A percentile compares a stretch with the other conserved stretches of the same genome.
Evolutionary conservation across 345 rosid genomes (phyloP).

Genomic region (Salix dunnii): DNA sequence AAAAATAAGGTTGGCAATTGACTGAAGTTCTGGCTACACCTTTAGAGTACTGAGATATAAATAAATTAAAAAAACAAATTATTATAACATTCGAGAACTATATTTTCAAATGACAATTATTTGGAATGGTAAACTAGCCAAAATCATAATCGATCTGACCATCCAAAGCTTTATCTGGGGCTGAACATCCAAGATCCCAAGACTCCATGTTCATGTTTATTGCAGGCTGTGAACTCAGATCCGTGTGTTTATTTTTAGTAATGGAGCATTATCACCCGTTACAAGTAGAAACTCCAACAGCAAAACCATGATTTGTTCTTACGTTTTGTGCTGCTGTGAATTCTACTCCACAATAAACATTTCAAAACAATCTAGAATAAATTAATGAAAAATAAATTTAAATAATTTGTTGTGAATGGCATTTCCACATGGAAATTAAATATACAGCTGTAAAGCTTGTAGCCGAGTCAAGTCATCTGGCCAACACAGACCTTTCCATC

Average conservation of each 20-base stretch:
- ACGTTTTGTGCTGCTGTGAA: too few species aligned
- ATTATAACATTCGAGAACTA: too few species aligned
- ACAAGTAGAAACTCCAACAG: too few species aligned
- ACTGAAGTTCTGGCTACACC: too few species aligned
- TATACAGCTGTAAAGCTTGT: neutral
- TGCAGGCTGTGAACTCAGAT: neutral
- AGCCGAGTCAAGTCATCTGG: neutral
- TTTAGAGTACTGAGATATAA: too few species aligned
- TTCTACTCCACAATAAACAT: neutral
- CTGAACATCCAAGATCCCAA: neutral
- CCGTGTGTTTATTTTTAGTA: too few species aligned
- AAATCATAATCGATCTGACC: neutral
- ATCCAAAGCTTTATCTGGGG: neutral
- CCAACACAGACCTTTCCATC: neutral
- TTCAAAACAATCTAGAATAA: neutral
- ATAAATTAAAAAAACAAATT: too few species aligned
- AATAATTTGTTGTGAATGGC: too few species aligned
- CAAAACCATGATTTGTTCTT: too few species aligned
- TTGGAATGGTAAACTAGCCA: neutral
- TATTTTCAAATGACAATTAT: neutral
- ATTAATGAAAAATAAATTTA: too few species aligned
- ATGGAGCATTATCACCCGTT: too few species aligned
- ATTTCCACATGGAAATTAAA: neutral
- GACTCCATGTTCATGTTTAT: neutral
- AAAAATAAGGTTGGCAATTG: too few species aligned